These are phyloP conservation scores for Fraxinus albicans DNA, from an alignment of 305 asterid species.

Conservation along the genomic window DNA sequence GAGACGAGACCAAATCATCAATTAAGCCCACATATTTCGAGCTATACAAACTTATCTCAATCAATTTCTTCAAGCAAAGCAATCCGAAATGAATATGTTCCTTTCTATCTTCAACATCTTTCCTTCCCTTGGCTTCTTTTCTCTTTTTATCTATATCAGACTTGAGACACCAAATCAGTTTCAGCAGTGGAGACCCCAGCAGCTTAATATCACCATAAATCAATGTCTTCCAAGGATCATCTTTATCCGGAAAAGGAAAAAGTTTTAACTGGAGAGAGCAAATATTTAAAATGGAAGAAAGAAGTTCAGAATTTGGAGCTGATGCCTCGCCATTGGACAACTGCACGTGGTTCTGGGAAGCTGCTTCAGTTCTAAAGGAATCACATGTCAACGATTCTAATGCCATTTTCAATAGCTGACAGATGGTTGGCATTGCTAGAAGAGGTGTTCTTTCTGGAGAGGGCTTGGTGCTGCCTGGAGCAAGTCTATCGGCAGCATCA, in stretches of 20 bases:
- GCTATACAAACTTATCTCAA: constrained; percentile 47
- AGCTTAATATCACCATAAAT: constrained; percentile 66
- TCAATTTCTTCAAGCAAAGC: constrained; percentile 65
- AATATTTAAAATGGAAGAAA: constrained; percentile 44
- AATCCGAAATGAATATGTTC: constrained; percentile 56
- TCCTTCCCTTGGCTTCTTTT: constrained; percentile 56
- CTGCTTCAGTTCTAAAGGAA: constrained; percentile 28
- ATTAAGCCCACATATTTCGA: constrained; percentile 47
- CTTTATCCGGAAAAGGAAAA: constrained; percentile 44
- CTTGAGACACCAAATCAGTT: constrained; percentile 54
- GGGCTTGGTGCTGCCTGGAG: constrained; percentile 36
- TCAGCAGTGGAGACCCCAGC: constrained; percentile 68
- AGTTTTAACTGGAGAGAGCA: constrained; percentile 54
- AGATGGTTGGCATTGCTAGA: constrained; percentile 65
- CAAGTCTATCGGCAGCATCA: constrained; percentile 47
- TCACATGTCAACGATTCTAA: constrained; percentile 38
- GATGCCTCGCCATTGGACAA: constrained; percentile 42
- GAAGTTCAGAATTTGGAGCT: constrained; percentile 36
- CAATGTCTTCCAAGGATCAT: constrained; percentile 60
- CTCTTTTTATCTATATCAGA: constrained; percentile 39
- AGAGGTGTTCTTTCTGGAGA: constrained; percentile 64
- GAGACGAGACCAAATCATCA: constrained; percentile 51
- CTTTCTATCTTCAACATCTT: constrained; percentile 54
- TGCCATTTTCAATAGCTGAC: constrained; percentile 50
- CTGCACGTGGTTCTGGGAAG: constrained; percentile 61